Percentiles rank a stretch among this genome's conserved stretches.
Evolutionary conservation across 2,329 filamentous ascomycete genomes (phyloP).

Genomic region (Phialocephala subalpina): DNA sequence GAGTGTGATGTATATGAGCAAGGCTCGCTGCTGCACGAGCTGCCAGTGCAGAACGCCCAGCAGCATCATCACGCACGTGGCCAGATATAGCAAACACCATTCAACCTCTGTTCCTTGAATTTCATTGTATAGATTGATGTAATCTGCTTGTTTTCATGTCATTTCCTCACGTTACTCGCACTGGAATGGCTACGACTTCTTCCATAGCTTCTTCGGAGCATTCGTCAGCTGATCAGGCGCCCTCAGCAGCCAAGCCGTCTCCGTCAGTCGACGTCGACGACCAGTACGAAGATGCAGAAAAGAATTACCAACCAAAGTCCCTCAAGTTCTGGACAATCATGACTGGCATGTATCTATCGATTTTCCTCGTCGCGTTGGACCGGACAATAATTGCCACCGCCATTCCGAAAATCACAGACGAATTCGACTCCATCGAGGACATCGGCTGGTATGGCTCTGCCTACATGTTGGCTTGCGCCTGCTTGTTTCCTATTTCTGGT

Average conservation of each 20-base stretch:
- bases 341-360: conserved; percentile 23
- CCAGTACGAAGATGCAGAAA: conserved; percentile 28
- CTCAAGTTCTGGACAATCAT: conserved; percentile 37
- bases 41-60: not conserved
- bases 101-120: not conserved
- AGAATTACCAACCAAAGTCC: conserved; percentile 37
- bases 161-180: not conserved
- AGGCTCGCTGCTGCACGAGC: not conserved
- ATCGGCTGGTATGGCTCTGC: conserved; percentile 55
- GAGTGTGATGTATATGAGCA: conserved; percentile 11
- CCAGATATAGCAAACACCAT: not conserved
- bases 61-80: not conserved
- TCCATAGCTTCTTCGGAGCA: conserved; percentile 1
- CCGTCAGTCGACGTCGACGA: conserved; percentile 13
- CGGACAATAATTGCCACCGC: conserved; percentile 48
- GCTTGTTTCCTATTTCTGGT: conserved; percentile 41
- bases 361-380: conserved; percentile 34
- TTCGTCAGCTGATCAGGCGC: not conserved
- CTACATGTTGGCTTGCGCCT: conserved; percentile 47
- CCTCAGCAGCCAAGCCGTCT: conserved; percentile 15
- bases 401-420: conserved; percentile 48
- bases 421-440: conserved; percentile 50
- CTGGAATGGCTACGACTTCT: not conserved
- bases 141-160: too few species aligned
- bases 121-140: not conserved